phyloP scores from a whole-genome alignment of 148 eudicot genomes.

The Camellia japonica region DNA sequence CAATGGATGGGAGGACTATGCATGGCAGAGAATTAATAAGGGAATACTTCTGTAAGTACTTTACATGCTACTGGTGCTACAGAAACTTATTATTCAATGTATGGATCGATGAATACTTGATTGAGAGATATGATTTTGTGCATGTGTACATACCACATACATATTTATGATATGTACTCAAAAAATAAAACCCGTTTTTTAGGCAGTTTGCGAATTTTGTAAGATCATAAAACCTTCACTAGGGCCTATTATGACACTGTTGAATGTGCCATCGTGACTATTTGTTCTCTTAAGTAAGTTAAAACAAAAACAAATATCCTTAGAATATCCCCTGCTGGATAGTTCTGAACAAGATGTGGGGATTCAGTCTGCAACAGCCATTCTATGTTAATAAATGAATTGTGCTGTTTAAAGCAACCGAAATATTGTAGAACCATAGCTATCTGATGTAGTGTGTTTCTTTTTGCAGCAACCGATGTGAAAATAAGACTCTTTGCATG shows the following conservation, averaged over 20 bases:
- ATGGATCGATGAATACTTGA: not conserved
- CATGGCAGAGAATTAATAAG: slow-evolving; percentile 94
- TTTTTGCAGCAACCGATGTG: slow-evolving; percentile 66
- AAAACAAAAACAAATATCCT: not conserved
- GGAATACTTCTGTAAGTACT: slow-evolving; percentile 84
- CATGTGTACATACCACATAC: not conserved
- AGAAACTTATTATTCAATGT: slow-evolving; percentile 1
- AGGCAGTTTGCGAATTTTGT: not conserved
- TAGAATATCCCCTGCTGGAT: not conserved
- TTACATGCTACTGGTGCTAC: not conserved
- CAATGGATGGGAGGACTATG: slow-evolving; percentile 93
- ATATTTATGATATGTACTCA: not conserved
- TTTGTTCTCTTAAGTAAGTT: not conserved
- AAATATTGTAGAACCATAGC: not conserved
- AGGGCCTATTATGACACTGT: not conserved
- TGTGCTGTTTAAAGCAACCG: not conserved
- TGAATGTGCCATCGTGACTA: not conserved
- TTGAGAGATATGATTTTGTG: not conserved
- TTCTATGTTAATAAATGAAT: not conserved
- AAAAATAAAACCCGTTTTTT: not conserved
- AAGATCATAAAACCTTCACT: not conserved
- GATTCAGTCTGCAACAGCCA: not conserved
- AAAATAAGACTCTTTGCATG: slow-evolving; percentile 80
- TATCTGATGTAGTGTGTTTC: slow-evolving; percentile 14
- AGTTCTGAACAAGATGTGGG: not conserved